Base-by-base conservation (phyloP, 179 eudicot genomes). In the Spinacia oleracea region DNA sequence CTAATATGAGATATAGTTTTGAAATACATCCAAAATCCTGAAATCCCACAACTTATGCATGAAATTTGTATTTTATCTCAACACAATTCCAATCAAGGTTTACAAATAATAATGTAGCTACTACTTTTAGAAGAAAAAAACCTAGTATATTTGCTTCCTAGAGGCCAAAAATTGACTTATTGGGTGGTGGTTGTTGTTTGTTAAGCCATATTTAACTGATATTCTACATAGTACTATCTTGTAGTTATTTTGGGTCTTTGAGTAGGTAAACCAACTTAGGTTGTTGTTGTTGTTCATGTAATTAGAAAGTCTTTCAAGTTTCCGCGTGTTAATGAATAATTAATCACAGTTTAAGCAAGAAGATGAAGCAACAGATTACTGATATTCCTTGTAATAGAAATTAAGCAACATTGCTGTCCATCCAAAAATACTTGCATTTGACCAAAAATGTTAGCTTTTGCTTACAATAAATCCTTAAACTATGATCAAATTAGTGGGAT, bases 151-250 rank as follows among this genome's bases (percentile, higher is more conserved):
- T 71, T 79, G 70, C 69, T 55, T 55, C 23, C n/a, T 32, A 51
- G 48, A 56, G 70, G 40, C 3, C 50, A 63, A 53, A 80, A 58
- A 29, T 73, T 78, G 70, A 71, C 62, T 74, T 56, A 67, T 67
- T 62, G 76, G 60, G n/a, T n/a, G 64, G 59, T 67, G 65, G 80
- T 77, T 81, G 83, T 65, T 69, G 29, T 55, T 79, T 81, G 83
- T 65, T 69, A 38, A 63, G 79, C 73, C 59, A 53, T 15, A 51
- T 46, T 40, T 43, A 72, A 77, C 65, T 72, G 34, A 48, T 16
- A 8, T 20, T 72, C 60, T 55, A 9, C 43, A 16, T 40, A 64
- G 29, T 42, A n/a, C n/a, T n/a, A 62, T 48, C 38, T 74, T 32
- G 46, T 79, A 32, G 60, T 73, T n/a, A n/a, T 48, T 48, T 50